phyloP scores from a whole-genome alignment of 2,329 filamentous ascomycete species.

The Hymenoscyphus linearis region DNA sequence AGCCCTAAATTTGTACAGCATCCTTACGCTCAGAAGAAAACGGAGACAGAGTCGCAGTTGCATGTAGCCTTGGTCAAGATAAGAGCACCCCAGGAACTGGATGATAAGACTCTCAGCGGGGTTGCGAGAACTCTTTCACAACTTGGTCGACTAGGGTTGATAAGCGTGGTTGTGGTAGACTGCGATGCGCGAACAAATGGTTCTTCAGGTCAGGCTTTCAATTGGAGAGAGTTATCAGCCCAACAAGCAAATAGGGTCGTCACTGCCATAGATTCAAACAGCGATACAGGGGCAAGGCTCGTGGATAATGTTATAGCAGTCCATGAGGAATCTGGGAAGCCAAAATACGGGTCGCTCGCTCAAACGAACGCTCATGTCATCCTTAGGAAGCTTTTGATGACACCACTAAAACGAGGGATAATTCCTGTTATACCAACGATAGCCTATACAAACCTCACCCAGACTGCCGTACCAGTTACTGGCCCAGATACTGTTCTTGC shows the following conservation, averaged over 20 bases:
- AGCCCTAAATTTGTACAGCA: conserved; percentile 56
- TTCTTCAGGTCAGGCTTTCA: conserved; percentile 13
- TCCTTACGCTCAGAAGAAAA: conserved; percentile 28
- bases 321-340: conserved; percentile 14
- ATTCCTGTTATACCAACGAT: conserved; percentile 65
- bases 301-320: conserved; percentile 49
- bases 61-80: conserved; percentile 87
- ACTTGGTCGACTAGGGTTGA: conserved; percentile 73
- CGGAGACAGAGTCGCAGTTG: conserved; percentile 35
- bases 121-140: conserved; percentile 81
- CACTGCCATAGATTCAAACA: conserved; percentile 67
- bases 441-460: conserved; percentile 50
- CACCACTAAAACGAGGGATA: conserved; percentile 60
- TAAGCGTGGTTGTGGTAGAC: conserved; percentile 79
- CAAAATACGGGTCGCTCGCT: conserved; percentile 3
- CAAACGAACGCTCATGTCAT: conserved; percentile 33
- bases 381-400: conserved; percentile 52
- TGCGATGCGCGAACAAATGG: conserved; percentile 41
- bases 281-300: conserved; percentile 61
- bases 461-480: conserved; percentile 42
- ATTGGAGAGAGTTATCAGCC: conserved; percentile 42
- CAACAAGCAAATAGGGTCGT: conserved; percentile 69
- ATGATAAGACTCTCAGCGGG: conserved; percentile 64
- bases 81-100: conserved; percentile 63
- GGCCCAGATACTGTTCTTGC: conserved; percentile 67